These are phyloP conservation scores for Cryptosporidium sp. DNA, from an alignment of 169 alveolate species.

Conservation along the genomic window DNA sequence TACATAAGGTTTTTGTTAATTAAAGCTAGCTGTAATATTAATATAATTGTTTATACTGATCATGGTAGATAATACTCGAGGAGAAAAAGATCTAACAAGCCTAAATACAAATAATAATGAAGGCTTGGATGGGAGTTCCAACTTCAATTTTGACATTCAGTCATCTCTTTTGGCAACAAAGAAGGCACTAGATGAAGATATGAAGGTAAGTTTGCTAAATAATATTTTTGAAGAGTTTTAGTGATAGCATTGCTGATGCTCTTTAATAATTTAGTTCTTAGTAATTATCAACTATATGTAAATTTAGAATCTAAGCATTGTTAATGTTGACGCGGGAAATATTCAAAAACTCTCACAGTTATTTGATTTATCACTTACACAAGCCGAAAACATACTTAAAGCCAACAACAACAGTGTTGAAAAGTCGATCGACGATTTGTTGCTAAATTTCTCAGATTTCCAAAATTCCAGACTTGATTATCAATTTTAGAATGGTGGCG, in stretches of 20 bases:
- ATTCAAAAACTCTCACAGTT: slow-evolving; percentile 32
- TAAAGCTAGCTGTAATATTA: neutral
- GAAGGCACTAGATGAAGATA: slow-evolving; percentile 66
- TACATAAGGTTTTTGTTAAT: neutral
- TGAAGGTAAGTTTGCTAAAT: slow-evolving; percentile 46
- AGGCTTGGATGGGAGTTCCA: neutral
- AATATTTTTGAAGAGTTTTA: neutral
- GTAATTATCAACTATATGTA: neutral
- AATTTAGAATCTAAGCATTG: slow-evolving; percentile 25
- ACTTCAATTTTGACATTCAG: slow-evolving; percentile 17
- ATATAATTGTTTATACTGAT: neutral
- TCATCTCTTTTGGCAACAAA: slow-evolving; percentile 40
- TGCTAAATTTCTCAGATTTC: slow-evolving; percentile 45
- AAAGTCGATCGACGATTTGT: slow-evolving; percentile 6
- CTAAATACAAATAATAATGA: slow-evolving; percentile 26
- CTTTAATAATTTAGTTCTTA: neutral
- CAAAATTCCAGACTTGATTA: slow-evolving; percentile 12
- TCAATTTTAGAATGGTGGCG: slow-evolving; percentile 1
- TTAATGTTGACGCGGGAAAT: slow-evolving; percentile 23
- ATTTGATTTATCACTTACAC: slow-evolving; percentile 13
- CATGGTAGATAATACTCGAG: neutral
- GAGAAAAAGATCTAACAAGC: slow-evolving; percentile 34
- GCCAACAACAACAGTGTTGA: slow-evolving; percentile 11
- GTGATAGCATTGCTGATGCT: neutral
- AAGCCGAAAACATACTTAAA: slow-evolving; percentile 42